A percentile compares a stretch with the other conserved stretches of the same genome.
These are phyloP conservation scores for Vanrija pseudolonga DNA, from an alignment of 1,284 basidiomycete species.

Conservation along the genomic window DNA sequence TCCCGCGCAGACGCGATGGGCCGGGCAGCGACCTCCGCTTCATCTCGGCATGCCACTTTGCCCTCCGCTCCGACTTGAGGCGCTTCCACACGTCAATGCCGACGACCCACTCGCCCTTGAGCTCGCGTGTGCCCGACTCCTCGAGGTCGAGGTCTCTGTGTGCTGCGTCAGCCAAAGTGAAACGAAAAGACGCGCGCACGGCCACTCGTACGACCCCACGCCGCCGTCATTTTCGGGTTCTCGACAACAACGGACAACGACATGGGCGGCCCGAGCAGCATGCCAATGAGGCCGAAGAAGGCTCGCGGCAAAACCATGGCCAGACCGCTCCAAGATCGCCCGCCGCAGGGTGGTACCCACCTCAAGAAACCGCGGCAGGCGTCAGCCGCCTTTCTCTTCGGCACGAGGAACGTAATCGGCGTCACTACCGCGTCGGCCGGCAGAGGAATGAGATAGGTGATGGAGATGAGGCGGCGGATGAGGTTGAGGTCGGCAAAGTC, in stretches of 20 bases:
- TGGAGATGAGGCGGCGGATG: constrained; percentile 73
- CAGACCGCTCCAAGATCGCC: neutral
- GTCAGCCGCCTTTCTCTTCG: constrained; percentile 70
- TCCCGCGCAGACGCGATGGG: constrained; percentile 10
- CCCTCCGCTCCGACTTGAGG: constrained; percentile 78
- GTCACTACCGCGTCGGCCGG: constrained; percentile 93
- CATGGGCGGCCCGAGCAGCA: neutral
- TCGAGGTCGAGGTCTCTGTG: constrained; percentile 62
- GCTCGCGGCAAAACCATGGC: too few relatives aligned
- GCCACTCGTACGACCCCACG: neutral
- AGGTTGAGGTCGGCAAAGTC: constrained; percentile 81
- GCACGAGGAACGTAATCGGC: constrained; percentile 86
- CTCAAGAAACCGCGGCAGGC: constrained; percentile 36
- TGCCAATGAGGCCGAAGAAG: neutral
- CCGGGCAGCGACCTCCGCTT: constrained; percentile 3
- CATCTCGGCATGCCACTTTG: constrained; percentile 24
- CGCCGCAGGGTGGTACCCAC: constrained; percentile 6
- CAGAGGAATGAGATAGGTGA: constrained; percentile 77
- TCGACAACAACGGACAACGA: too few relatives aligned
- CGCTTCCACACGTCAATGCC: constrained; percentile 84
- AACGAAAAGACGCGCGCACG: neutral
- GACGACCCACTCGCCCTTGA: constrained; percentile 95
- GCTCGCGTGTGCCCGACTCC: constrained; percentile 74
- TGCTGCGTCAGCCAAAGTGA: constrained; percentile 4
- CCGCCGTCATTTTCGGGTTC: neutral